A percentile compares a stretch with the other conserved stretches of the same genome.
Conservation (phyloP, 164 flowering plant species). For the Warburgia ugandensis region DNA sequence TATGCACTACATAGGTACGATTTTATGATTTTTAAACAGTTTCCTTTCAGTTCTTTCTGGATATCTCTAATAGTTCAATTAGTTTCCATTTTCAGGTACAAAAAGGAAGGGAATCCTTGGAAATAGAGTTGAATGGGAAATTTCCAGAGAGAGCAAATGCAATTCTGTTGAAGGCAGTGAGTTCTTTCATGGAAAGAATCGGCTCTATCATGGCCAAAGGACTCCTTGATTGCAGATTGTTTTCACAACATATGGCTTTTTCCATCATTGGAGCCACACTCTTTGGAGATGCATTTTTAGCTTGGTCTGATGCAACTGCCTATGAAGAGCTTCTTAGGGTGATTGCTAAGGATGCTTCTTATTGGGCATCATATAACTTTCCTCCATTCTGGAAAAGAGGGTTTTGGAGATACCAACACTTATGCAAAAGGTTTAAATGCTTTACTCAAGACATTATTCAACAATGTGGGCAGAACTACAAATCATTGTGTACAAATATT, state of each 20-base stretch:
- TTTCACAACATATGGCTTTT: conserved; percentile 59
- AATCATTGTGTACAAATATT: conserved; percentile 10
- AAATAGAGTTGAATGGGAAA: conserved; percentile 31
- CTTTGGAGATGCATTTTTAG: conserved; percentile 53
- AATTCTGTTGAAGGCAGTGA: conserved; percentile 28
- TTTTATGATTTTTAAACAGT: not conserved
- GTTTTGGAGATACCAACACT: conserved; percentile 47
- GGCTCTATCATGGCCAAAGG: conserved; percentile 24
- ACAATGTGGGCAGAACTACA: conserved; percentile 26
- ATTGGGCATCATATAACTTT: conserved; percentile 58
- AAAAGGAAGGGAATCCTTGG: conserved; percentile 37
- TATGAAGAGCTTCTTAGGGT: conserved; percentile 55
- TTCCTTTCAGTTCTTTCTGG: not conserved
- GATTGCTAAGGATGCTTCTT: conserved; percentile 56
- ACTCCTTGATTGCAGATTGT: conserved; percentile 31
- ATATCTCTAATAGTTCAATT: not conserved
- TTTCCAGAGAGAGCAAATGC: conserved; percentile 31
- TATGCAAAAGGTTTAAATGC: conserved; percentile 40
- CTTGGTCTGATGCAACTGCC: conserved; percentile 42
- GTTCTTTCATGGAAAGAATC: conserved; percentile 33
- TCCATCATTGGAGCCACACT: conserved; percentile 45
- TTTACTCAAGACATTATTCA: conserved; percentile 46
- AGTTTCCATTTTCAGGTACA: conserved; percentile 28
- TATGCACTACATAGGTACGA: not conserved
- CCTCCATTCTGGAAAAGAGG: conserved; percentile 56